Evolutionary conservation across 192 early-diverging fungal species (phyloP).

Genomic region (Rhizoclosmatium globosum): DNA sequence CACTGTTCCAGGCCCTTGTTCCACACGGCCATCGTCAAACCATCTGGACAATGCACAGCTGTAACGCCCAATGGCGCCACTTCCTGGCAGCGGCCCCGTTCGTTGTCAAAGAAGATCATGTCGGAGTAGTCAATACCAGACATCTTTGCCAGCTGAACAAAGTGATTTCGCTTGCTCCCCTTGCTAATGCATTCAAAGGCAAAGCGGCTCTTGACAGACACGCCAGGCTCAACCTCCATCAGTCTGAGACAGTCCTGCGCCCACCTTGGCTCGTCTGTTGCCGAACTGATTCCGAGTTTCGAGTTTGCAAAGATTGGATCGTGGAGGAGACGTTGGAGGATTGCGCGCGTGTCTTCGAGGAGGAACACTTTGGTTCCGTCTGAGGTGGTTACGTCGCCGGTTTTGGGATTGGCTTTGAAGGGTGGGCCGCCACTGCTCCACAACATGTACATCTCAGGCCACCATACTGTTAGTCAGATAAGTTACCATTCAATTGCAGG

Average conservation of each 20-base stretch:
- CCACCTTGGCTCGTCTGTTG: slow-evolving; percentile 52
- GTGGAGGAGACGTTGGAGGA: slow-evolving; percentile 40
- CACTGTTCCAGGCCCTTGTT: slow-evolving; percentile 19
- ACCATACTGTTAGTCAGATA: background rate
- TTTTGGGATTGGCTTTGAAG: background rate
- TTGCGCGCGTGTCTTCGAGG: slow-evolving; percentile 40
- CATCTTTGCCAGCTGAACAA: slow-evolving; percentile 32
- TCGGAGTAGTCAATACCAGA: slow-evolving; percentile 46
- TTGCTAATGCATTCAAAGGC: slow-evolving; percentile 5
- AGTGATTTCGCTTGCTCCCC: slow-evolving; percentile 48
- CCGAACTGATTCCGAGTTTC: slow-evolving; percentile 50
- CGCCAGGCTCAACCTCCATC: slow-evolving; percentile 16
- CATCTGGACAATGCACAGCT: slow-evolving; percentile 40
- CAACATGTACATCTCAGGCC: slow-evolving; percentile 39
- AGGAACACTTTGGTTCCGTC: slow-evolving; percentile 21
- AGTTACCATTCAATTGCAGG: slow-evolving; percentile 25
- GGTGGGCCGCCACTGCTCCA: slow-evolving; percentile 31
- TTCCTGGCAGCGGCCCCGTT: slow-evolving; percentile 41
- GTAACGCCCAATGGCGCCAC: slow-evolving; percentile 51
- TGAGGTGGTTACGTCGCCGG: background rate
- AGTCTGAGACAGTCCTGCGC: slow-evolving; percentile 47
- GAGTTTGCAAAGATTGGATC: slow-evolving; percentile 38
- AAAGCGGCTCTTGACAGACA: slow-evolving; percentile 26
- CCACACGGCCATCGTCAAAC: slow-evolving; percentile 46
- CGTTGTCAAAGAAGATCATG: slow-evolving; percentile 64